Conservation (phyloP, 1,284 basidiomycete species). For the Retiboletus fuscus region DNA sequence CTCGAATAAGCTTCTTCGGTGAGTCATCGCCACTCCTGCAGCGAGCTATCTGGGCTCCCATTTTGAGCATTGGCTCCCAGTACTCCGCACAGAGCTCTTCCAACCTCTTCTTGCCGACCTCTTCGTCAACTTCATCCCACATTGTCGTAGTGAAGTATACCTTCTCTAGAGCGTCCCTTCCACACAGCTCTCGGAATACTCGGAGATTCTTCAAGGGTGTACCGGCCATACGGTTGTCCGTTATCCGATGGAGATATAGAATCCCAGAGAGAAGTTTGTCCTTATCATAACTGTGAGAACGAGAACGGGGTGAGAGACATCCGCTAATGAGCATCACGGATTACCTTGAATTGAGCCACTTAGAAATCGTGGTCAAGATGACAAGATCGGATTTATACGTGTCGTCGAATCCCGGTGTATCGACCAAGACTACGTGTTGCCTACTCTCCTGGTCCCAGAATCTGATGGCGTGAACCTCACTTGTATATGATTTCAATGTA, state of each 20-base stretch:
- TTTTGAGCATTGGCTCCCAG: constrained; percentile 10
- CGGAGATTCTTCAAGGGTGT: no score
- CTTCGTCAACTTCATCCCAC: no score
- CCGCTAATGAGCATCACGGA: not conserved
- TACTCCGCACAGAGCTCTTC: constrained; percentile 10
- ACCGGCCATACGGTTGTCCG: no score
- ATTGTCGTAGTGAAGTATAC: no score
- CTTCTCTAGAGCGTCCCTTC: no score
- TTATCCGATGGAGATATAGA: no score
- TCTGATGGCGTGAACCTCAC: constrained; percentile 23
- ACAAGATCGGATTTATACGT: constrained; percentile 35
- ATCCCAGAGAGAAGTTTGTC: no score
- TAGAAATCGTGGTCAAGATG: constrained; percentile 37
- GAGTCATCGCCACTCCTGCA: constrained; percentile 4
- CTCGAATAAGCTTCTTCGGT: not conserved
- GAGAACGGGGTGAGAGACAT: not conserved
- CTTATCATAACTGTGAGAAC: constrained; percentile 47
- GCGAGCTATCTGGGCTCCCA: not conserved
- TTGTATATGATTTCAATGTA: constrained; percentile 33
- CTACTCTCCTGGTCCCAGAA: constrained; percentile 14
- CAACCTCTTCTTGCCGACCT: constrained; percentile 12
- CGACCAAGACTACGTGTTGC: constrained; percentile 25
- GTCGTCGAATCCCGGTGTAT: constrained; percentile 30
- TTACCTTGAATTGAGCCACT: constrained; percentile 38
- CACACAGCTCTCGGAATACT: no score